These are phyloP conservation scores for Ilyonectria sp. DNA, from an alignment of 2,329 filamentous ascomycete genomes.

Conservation along the genomic window DNA sequence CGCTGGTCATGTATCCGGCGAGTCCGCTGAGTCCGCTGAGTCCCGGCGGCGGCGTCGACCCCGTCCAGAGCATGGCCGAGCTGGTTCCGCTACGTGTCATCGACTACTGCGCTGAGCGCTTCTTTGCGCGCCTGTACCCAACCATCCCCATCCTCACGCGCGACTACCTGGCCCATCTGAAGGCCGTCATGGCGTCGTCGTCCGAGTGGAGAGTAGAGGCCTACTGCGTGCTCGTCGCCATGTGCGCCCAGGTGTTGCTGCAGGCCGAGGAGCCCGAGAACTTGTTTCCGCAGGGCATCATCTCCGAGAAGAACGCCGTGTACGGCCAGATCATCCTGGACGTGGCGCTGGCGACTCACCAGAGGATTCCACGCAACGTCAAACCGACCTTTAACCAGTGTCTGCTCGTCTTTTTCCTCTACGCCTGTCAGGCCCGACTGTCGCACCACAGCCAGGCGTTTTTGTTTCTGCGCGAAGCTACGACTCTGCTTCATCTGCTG, in stretches of 20 bases:
- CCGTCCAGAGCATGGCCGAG: conserved; percentile 49
- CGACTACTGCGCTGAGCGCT: conserved; percentile 57
- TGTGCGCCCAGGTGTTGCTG: conserved; percentile 59
- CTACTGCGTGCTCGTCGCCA: conserved; percentile 54
- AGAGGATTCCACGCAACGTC: conserved; percentile 51
- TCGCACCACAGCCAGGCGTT: conserved; percentile 62
- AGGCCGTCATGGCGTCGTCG: conserved; percentile 35
- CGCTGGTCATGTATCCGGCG: conserved; percentile 24
- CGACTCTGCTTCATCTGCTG: conserved; percentile 57
- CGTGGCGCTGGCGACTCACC: conserved; percentile 53
- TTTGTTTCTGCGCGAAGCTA: conserved; percentile 60
- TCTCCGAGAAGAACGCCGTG: conserved; percentile 54
- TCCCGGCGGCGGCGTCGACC: conserved; percentile 9
- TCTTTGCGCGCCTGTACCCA: conserved; percentile 57
- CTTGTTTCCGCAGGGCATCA: conserved; percentile 51
- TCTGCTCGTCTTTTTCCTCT: conserved; percentile 61
- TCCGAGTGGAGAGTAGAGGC: conserved; percentile 52
- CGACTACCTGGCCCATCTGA: conserved; percentile 54
- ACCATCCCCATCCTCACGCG: conserved; percentile 61
- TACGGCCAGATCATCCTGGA: conserved; percentile 58
- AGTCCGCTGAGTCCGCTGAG: neutral
- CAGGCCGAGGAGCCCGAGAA: conserved; percentile 57
- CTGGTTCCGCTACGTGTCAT: conserved; percentile 53
- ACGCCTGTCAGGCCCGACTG: conserved; percentile 59
- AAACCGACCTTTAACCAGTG: conserved; percentile 58